Conservation (phyloP, 108 stramenopile species). For the Schizochytrium sp. region DNA sequence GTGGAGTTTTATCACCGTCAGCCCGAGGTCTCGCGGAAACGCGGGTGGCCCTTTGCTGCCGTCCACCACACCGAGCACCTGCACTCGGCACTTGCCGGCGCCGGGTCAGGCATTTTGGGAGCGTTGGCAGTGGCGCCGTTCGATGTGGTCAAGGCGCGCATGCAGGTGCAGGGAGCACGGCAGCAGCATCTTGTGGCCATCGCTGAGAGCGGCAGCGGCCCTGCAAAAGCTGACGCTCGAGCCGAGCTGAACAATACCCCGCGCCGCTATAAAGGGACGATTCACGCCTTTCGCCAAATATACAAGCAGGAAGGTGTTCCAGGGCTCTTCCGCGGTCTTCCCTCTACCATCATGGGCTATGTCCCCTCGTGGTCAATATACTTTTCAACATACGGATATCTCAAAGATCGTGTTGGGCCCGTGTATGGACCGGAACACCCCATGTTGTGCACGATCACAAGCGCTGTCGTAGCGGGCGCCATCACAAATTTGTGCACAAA, state of each 20-base stretch:
- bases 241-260: background rate
- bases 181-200: background rate
- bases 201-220: background rate
- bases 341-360: constrained; percentile 1
- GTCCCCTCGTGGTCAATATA: constrained; percentile 8
- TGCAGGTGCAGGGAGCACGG: background rate
- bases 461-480: background rate
- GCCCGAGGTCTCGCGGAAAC: background rate
- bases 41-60: background rate
- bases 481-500: background rate
- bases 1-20: background rate
- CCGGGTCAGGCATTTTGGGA: background rate
- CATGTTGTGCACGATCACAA: background rate
- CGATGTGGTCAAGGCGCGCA: background rate
- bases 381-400: background rate
- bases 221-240: background rate
- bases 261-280: background rate
- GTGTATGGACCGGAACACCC: background rate
- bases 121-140: background rate
- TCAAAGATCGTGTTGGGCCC: background rate
- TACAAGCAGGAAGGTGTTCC: background rate
- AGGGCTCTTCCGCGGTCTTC: background rate
- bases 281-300: background rate
- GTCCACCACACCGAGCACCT: background rate
- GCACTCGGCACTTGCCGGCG: background rate